Evolutionary conservation across 192 early-diverging fungal species (phyloP).

Genomic region (Mortierella antarctica): DNA sequence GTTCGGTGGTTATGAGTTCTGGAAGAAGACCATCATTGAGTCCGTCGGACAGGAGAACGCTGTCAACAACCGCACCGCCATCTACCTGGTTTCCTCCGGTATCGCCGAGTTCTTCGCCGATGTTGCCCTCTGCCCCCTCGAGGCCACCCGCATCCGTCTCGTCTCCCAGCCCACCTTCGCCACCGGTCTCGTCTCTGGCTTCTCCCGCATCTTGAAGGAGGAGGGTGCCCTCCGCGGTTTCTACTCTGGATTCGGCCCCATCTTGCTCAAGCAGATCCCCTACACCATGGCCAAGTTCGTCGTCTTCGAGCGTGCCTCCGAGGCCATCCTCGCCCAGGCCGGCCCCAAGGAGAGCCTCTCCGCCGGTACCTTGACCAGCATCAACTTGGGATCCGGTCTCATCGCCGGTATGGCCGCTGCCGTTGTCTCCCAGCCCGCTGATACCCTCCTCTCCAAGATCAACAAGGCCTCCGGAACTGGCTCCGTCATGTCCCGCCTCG

Average conservation of each 20-base stretch:
- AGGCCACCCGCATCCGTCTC: conserved; percentile 84
- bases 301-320: conserved; percentile 71
- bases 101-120: conserved; percentile 86
- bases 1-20: conserved; percentile 81
- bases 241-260: conserved; percentile 86
- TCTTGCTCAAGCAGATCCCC: conserved; percentile 83
- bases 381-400: conserved; percentile 71
- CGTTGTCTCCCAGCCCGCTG: conserved; percentile 74
- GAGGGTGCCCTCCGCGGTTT: conserved; percentile 80
- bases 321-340: conserved; percentile 56
- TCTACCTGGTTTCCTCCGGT: conserved; percentile 78
- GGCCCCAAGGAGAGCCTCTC: conserved; percentile 66
- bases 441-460: conserved; percentile 78
- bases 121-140: conserved; percentile 80
- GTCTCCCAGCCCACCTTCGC: conserved; percentile 81
- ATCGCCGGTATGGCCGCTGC: conserved; percentile 77
- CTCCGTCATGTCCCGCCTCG: conserved; percentile 66
- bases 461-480: conserved; percentile 77
- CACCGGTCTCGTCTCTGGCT: conserved; percentile 71
- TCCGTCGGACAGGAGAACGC: conserved; percentile 68
- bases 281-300: conserved; percentile 91
- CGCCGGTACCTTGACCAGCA: conserved; percentile 58
- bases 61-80: conserved; percentile 70
- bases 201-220: conserved; percentile 73
- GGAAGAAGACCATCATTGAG: conserved; percentile 71